These are phyloP conservation scores for Diaporthe destruens DNA, from an alignment of 2,329 filamentous ascomycete species.

Conservation along the genomic window DNA sequence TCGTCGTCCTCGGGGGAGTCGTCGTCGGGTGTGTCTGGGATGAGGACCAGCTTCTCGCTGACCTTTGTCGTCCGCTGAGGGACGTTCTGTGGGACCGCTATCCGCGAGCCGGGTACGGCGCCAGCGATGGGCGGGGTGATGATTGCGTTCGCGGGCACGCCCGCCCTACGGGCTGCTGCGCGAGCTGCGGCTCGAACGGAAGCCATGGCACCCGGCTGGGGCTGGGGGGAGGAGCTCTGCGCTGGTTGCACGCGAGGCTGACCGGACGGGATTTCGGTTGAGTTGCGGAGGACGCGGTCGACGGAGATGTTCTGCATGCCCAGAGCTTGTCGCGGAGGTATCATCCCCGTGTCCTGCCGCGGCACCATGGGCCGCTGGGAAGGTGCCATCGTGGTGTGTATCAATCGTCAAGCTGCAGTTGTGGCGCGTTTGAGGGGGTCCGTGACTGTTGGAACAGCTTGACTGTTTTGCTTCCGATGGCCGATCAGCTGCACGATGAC, in stretches of 20 bases:
- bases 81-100: conserved; percentile 67
- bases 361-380: conserved; percentile 46
- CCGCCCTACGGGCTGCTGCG: conserved; percentile 43
- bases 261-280: conserved; percentile 94
- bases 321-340: conserved; percentile 3
- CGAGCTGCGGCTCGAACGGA: conserved; percentile 37
- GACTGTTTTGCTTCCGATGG: background rate
- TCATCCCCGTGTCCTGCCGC: conserved; percentile 40
- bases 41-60: conserved; percentile 94
- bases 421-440: no score
- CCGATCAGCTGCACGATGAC: background rate
- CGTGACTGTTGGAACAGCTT: background rate
- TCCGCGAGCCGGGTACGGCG: conserved; percentile 54
- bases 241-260: conserved; percentile 75
- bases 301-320: conserved; percentile 84
- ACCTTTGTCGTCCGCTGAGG: conserved; percentile 93
- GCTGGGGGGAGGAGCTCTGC: conserved; percentile 27
- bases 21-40: conserved; percentile 81
- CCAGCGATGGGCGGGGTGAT: conserved; percentile 27
- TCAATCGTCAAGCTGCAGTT: background rate
- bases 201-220: conserved; percentile 40
- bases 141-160: conserved; percentile 42
- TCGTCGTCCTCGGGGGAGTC: conserved; percentile 62
- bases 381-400: conserved; percentile 33
- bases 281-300: conserved; percentile 94